These are phyloP conservation scores for Fusarium lyarnte DNA, from an alignment of 2,329 filamentous ascomycete species.

Conservation along the genomic window DNA sequence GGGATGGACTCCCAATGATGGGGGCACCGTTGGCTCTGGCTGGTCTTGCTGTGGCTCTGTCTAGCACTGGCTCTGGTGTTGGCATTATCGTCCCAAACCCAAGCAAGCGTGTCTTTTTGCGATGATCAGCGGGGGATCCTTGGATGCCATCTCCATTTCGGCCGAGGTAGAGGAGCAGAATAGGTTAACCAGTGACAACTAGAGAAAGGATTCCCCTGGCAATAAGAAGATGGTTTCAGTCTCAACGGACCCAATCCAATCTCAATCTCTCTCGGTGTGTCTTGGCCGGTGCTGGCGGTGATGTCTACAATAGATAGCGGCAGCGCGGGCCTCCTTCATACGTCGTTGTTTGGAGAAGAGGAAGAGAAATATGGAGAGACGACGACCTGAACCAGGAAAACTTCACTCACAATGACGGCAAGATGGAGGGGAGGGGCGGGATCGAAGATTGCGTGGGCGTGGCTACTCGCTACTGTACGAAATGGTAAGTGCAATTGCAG, in stretches of 20 bases:
- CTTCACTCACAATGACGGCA: neutral
- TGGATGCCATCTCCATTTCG: slow-evolving; percentile 35
- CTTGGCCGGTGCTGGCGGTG: slow-evolving; percentile 18
- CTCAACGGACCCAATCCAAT: neutral
- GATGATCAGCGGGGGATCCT: slow-evolving; percentile 41
- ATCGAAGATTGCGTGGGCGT: slow-evolving; percentile 33
- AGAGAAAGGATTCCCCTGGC: slow-evolving; percentile 27
- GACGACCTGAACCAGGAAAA: slow-evolving; percentile 9
- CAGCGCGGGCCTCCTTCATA: slow-evolving; percentile 24
- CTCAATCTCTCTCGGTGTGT: neutral
- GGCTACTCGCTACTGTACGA: slow-evolving; percentile 13
- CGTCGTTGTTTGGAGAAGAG: slow-evolving; percentile 31
- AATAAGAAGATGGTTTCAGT: slow-evolving; percentile 3
- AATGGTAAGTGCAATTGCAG: slow-evolving; percentile 13
- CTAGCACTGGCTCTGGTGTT: neutral
- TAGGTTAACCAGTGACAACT: neutral
- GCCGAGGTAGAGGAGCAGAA: slow-evolving; percentile 33
- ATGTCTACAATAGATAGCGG: slow-evolving; percentile 22
- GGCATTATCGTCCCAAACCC: slow-evolving; percentile 38
- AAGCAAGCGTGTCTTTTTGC: slow-evolving; percentile 30
- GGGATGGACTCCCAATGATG: slow-evolving; percentile 22
- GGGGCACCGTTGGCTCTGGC: slow-evolving; percentile 33
- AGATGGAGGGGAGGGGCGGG: slow-evolving; percentile 36
- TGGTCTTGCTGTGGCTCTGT: neutral
- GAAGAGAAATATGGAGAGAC: slow-evolving; percentile 37